phyloP scores from a whole-genome alignment of 2,329 filamentous ascomycete species.

The Biscogniauxia mediterranea region DNA sequence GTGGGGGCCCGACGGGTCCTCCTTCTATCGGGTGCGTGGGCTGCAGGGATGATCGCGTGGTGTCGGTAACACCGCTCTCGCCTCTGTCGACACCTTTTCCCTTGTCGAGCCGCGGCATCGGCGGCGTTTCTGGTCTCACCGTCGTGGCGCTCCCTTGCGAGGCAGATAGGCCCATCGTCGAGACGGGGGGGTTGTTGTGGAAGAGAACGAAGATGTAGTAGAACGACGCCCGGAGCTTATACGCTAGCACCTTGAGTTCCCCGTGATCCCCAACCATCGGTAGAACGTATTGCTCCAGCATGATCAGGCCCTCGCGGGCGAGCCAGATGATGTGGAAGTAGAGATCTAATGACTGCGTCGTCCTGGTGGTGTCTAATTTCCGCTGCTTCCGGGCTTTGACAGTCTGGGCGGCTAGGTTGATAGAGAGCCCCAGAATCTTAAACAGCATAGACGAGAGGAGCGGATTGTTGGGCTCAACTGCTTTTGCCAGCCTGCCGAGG shows the following conservation, averaged over 20 bases:
- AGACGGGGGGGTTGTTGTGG: conserved; percentile 82
- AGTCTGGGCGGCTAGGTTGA: conserved; percentile 81
- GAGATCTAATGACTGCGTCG: conserved; percentile 77
- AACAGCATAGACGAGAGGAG: conserved; percentile 80
- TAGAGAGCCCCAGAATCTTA: conserved; percentile 86
- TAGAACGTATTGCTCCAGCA: conserved; percentile 84
- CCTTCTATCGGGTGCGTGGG: conserved; percentile 53
- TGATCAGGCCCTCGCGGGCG: conserved; percentile 82
- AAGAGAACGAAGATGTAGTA: conserved; percentile 97
- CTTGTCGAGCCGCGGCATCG: conserved; percentile 38
- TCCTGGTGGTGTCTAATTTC: conserved; percentile 73
- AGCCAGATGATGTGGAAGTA: conserved; percentile 94
- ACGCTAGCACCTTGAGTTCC: conserved; percentile 85
- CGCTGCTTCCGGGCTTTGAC: conserved; percentile 80
- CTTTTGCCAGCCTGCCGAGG: conserved; percentile 81
- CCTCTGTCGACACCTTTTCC: conserved; percentile 49
- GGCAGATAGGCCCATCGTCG: conserved; percentile 49
- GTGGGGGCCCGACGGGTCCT: conserved; percentile 56
- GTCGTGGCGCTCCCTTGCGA: conserved; percentile 3
- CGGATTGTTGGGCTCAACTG: conserved; percentile 73
- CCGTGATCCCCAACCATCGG: conserved; percentile 76
- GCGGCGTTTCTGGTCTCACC: conserved; percentile 11
- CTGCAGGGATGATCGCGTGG: conserved; percentile 45
- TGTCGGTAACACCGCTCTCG: conserved; percentile 39
- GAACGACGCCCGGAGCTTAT: conserved; percentile 90